These are phyloP conservation scores for Keithomyces neogunnii DNA, from an alignment of 2,329 filamentous ascomycete genomes.

Conservation along the genomic window DNA sequence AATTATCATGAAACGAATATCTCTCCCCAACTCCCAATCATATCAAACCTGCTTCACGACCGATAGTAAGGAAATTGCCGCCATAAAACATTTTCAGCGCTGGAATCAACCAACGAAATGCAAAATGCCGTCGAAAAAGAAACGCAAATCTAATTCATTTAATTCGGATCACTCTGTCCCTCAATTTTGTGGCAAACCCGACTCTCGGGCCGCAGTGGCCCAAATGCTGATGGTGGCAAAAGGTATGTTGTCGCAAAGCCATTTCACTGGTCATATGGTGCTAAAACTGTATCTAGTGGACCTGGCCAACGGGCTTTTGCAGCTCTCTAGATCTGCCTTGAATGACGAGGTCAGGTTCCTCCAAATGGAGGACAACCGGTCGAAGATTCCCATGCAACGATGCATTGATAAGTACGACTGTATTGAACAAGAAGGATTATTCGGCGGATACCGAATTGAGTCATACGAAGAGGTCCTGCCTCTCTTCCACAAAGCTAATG, in stretches of 20 bases:
- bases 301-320: conserved; percentile 13
- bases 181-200: conserved; percentile 1
- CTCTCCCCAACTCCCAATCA: conserved; percentile 4
- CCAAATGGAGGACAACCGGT: conserved; percentile 3
- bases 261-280: not conserved
- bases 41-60: not conserved
- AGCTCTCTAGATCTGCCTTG: not conserved
- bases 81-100: not conserved
- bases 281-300: conserved; percentile 14
- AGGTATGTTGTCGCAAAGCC: conserved; percentile 14
- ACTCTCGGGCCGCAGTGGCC: conserved; percentile 6
- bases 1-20: conserved; percentile 25
- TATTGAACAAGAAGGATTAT: conserved; percentile 7
- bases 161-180: not conserved
- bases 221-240: conserved; percentile 18
- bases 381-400: conserved; percentile 21
- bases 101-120: conserved; percentile 3
- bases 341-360: conserved; percentile 4
- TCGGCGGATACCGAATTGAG: conserved; percentile 17
- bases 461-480: conserved; percentile 17
- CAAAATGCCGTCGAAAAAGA: conserved; percentile 4
- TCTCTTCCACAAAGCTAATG: conserved; percentile 15
- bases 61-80: not conserved
- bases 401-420: conserved; percentile 10
- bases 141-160: conserved; percentile 1